Percentiles rank a stretch among this genome's conserved stretches.
These are phyloP conservation scores for Lenzites betulinus DNA, from an alignment of 768 basidiomycete species.

Conservation along the genomic window DNA sequence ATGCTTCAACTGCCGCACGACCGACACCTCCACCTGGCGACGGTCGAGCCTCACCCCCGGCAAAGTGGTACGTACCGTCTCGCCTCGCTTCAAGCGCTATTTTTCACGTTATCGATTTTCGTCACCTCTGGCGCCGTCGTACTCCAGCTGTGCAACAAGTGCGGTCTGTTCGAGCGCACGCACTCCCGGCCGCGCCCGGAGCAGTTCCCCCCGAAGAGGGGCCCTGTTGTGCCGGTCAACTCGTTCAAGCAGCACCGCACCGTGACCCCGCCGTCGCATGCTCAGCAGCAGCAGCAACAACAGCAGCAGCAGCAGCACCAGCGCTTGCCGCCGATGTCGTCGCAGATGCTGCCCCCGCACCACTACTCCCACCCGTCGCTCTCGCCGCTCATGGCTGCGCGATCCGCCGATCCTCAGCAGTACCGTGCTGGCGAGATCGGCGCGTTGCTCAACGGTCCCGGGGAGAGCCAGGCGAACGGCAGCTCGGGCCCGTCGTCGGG, in stretches of 20 bases:
- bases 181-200: conserved; percentile 78
- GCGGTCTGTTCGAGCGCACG: conserved; percentile 79
- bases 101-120: not conserved
- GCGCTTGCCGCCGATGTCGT: conserved; percentile 43
- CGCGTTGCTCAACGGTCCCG: conserved; percentile 45
- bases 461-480: conserved; percentile 17
- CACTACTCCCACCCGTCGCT: conserved; percentile 56
- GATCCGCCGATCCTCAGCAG: conserved; percentile 14
- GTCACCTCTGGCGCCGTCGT: not conserved
- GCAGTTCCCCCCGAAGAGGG: conserved; percentile 80
- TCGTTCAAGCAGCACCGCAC: conserved; percentile 45
- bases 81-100: not conserved
- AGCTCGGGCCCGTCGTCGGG: conserved; percentile 8
- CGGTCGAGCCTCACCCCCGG: conserved; percentile 76
- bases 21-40: conserved; percentile 83
- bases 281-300: conserved; percentile 37
- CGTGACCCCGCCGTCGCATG: conserved; percentile 43
- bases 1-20: conserved; percentile 86
- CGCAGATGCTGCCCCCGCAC: conserved; percentile 45
- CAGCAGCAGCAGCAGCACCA: too few species aligned
- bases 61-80: conserved; percentile 56
- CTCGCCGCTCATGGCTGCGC: conserved; percentile 42
- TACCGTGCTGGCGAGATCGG: conserved; percentile 43
- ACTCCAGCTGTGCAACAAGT: conserved; percentile 57
- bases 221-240: conserved; percentile 57